These are phyloP conservation scores for Apostasia shenzhenica DNA, from an alignment of 106 monocot species.

Conservation along the genomic window DNA sequence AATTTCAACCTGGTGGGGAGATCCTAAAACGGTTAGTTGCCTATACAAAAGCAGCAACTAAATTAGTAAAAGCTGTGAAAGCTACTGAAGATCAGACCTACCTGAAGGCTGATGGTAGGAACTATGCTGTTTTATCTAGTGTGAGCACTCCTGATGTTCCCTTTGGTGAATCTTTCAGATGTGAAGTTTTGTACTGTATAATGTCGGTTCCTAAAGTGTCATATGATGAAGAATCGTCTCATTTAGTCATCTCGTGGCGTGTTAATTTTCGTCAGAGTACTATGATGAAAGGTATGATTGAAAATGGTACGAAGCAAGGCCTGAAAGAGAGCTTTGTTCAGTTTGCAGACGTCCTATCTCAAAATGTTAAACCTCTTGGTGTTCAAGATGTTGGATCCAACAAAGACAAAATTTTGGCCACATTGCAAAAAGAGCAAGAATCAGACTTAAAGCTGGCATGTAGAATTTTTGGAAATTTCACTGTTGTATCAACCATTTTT, in stretches of 20 bases:
- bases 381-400: slow-evolving; percentile 24
- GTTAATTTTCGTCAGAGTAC: slow-evolving; percentile 82
- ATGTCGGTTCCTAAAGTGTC: slow-evolving; percentile 49
- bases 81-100: slow-evolving; percentile 78
- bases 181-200: slow-evolving; percentile 67
- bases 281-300: slow-evolving; percentile 93
- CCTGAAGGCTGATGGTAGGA: slow-evolving; percentile 69
- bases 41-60: slow-evolving; percentile 71
- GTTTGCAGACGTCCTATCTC: slow-evolving; percentile 40
- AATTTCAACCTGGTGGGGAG: slow-evolving; percentile 23
- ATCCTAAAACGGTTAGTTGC: slow-evolving; percentile 53
- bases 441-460: slow-evolving; percentile 48
- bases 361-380: slow-evolving; percentile 50
- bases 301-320: slow-evolving; percentile 80
- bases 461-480: slow-evolving; percentile 56
- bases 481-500: slow-evolving; percentile 39
- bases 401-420: slow-evolving; percentile 69
- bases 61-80: slow-evolving; percentile 69
- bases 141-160: slow-evolving; percentile 91
- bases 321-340: slow-evolving; percentile 45
- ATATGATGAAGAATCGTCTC: slow-evolving; percentile 48
- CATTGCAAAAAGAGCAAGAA: slow-evolving; percentile 43
- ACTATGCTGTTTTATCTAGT: slow-evolving; percentile 57
- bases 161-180: slow-evolving; percentile 63
- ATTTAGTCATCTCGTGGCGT: slow-evolving; percentile 60